A percentile compares a stretch with the other conserved stretches of the same genome.
phyloP scores from a whole-genome alignment of 495 filamentous ascomycete species.

The Geoglossum glabrum region DNA sequence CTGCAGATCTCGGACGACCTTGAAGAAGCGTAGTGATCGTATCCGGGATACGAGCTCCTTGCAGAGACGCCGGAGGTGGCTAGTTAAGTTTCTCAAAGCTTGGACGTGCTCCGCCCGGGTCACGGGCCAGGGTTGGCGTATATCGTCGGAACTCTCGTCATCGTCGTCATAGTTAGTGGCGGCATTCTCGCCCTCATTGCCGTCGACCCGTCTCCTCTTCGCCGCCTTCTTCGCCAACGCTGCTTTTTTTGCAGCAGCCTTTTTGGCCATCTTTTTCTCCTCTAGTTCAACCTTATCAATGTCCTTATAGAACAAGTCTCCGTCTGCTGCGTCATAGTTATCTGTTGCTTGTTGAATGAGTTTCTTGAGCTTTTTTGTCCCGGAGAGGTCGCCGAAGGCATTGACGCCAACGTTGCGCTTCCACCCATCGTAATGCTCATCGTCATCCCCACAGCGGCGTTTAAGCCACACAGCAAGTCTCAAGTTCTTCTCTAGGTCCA shows the following conservation, averaged over 20 bases:
- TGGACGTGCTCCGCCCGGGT: neutral
- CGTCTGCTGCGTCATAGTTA: slow-evolving; percentile 10
- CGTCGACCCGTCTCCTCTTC: neutral
- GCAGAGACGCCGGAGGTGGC: slow-evolving; percentile 13
- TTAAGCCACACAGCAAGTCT: slow-evolving; percentile 3
- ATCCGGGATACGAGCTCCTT: slow-evolving; percentile 16
- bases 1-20: slow-evolving; percentile 13
- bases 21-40: slow-evolving; percentile 18
- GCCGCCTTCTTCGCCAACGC: neutral
- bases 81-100: slow-evolving; percentile 12
- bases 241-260: neutral
- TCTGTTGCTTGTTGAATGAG: slow-evolving; percentile 11
- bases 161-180: neutral
- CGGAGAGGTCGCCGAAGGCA: slow-evolving; percentile 4
- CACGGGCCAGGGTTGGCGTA: neutral
- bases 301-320: slow-evolving; percentile 13
- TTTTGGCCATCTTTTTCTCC: slow-evolving; percentile 2
- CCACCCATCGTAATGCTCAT: slow-evolving; percentile 6
- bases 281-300: slow-evolving; percentile 10
- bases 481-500: slow-evolving; percentile 1
- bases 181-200: neutral
- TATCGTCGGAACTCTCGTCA: neutral
- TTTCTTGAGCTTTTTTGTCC: slow-evolving; percentile 1
- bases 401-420: slow-evolving; percentile 1
- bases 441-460: neutral